phyloP scores from a whole-genome alignment of 192 early-diverging fungal genomes.

The Mycoemilia scoparia region DNA sequence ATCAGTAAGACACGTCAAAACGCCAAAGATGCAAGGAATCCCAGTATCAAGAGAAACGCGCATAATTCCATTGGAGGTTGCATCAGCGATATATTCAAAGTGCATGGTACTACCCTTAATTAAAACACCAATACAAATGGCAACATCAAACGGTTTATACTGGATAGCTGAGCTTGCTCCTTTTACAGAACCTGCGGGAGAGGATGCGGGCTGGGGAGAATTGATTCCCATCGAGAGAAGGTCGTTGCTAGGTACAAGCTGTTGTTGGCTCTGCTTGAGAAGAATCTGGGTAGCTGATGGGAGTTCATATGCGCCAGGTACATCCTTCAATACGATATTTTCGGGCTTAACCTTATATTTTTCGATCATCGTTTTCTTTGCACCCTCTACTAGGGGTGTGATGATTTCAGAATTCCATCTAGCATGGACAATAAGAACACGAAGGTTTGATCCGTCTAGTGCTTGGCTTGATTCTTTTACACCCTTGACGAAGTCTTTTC shows the following conservation, averaged over 20 bases:
- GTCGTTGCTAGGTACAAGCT: no score
- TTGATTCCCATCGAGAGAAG: no score
- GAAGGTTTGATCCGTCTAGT: conserved; percentile 45
- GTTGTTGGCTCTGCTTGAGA: conserved; percentile 44
- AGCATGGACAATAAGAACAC: conserved; percentile 72
- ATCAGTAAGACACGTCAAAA: conserved; percentile 86
- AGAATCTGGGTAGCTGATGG: conserved; percentile 73
- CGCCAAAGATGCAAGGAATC: conserved; percentile 86
- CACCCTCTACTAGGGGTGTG: conserved; percentile 57
- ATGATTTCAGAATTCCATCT: conserved; percentile 90
- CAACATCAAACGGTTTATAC: conserved; percentile 62
- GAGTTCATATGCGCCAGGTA: conserved; percentile 89
- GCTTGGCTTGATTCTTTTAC: conserved; percentile 31
- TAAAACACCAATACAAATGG: conserved; percentile 87
- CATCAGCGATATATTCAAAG: conserved; percentile 99
- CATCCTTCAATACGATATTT: conserved; percentile 61
- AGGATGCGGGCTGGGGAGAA: neutral
- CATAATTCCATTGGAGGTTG: conserved; percentile 84
- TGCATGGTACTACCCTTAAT: conserved; percentile 99
- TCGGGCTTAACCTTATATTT: conserved; percentile 43
- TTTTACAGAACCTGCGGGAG: neutral
- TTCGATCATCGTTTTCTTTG: conserved; percentile 39
- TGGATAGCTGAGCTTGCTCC: neutral
- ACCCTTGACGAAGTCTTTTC: conserved; percentile 54
- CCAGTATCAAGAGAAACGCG: conserved; percentile 78